Base-by-base conservation (phyloP, 306 rosid species). In the Hylodesmum podocarpum region DNA sequence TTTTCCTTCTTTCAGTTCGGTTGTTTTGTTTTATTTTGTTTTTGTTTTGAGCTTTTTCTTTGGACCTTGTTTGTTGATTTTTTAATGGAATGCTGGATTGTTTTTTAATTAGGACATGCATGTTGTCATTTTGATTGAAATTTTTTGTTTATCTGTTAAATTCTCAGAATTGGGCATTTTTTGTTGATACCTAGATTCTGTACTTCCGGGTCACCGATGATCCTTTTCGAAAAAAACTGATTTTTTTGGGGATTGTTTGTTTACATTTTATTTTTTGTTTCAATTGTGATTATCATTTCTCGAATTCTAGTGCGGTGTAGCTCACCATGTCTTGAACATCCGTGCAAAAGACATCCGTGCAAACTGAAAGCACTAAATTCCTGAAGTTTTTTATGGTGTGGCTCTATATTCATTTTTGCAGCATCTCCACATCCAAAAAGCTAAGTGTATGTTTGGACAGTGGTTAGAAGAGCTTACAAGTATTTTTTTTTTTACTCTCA, bases 281-380 rank as follows among this genome's bases (percentile, higher is more conserved):
- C 7, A 41, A 40, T 53, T 83, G 46, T 75, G 15, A 49, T 73
- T n/a, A n/a, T n/a, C n/a, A n/a, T n/a, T n/a, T n/a, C n/a, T n/a
- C n/a, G n/a, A n/a, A n/a, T n/a, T n/a, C n/a, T n/a, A n/a, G n/a
- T n/a, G n/a, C n/a, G n/a, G n/a, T n/a, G n/a, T n/a, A n/a, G n/a
- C n/a, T n/a, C n/a, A n/a, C n/a, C n/a, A n/a, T n/a, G 41, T 44
- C 62, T 71, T 57, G 59, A 80, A 85, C 81, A 13, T 85, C 76
- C 29, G 25, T n/a, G n/a, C n/a, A n/a, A n/a, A n/a, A n/a, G n/a
- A n/a, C n/a, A n/a, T n/a, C n/a, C n/a, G n/a, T 34, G 62, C n/a
- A n/a, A n/a, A n/a, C n/a, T 70, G 69, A 76, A 73, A 75, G 44
- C 49, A 65, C 28, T 21, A 22, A 66, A 61, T 68, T 22, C 13